A percentile compares a stretch with the other conserved stretches of the same genome.
Evolutionary conservation across 2,329 filamentous ascomycete genomes (phyloP).

Genomic region (Celoporthe dispersa): DNA sequence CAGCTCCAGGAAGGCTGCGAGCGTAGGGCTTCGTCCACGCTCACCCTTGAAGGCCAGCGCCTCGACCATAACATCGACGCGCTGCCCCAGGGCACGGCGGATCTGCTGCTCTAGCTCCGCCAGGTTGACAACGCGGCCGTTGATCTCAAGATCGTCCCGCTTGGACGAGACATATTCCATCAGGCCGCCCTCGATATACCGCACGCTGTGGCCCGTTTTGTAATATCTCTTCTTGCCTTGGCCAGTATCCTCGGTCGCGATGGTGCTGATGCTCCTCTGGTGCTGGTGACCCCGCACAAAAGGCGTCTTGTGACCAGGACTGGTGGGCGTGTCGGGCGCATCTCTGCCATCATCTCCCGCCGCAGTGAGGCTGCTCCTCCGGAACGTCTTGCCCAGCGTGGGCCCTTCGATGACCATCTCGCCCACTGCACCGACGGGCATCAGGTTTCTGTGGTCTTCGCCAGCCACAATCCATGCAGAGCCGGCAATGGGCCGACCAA

Average conservation of each 20-base stretch:
- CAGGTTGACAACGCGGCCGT: conserved; percentile 46
- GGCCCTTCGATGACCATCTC: conserved; percentile 59
- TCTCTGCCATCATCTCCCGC: conserved; percentile 19
- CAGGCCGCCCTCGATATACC: conserved; percentile 52
- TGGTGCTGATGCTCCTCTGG: conserved; percentile 32
- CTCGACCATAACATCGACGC: conserved; percentile 55
- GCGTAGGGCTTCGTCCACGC: conserved; percentile 40
- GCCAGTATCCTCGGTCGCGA: conserved; percentile 32
- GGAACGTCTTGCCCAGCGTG: conserved; percentile 44
- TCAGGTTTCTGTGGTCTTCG: conserved; percentile 53
- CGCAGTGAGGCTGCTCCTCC: conserved; percentile 16
- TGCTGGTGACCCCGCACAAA: conserved; percentile 31
- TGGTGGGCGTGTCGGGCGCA: conserved; percentile 36
- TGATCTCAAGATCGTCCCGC: conserved; percentile 46
- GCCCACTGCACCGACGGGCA: conserved; percentile 54
- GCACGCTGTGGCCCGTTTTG: conserved; percentile 56
- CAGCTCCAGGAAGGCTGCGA: conserved; percentile 56
- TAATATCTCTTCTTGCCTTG: conserved; percentile 45
- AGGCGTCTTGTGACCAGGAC: conserved; percentile 37
- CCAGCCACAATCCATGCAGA: conserved; percentile 59
- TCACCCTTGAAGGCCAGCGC: conserved; percentile 49
- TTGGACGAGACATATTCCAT: conserved; percentile 53
- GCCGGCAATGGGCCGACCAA: conserved; percentile 53
- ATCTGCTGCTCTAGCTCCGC: conserved; percentile 53
- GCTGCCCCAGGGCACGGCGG: conserved; percentile 50